Base-by-base conservation (phyloP, 2,329 filamentous ascomycete species). In the Xylariales sp. region DNA sequence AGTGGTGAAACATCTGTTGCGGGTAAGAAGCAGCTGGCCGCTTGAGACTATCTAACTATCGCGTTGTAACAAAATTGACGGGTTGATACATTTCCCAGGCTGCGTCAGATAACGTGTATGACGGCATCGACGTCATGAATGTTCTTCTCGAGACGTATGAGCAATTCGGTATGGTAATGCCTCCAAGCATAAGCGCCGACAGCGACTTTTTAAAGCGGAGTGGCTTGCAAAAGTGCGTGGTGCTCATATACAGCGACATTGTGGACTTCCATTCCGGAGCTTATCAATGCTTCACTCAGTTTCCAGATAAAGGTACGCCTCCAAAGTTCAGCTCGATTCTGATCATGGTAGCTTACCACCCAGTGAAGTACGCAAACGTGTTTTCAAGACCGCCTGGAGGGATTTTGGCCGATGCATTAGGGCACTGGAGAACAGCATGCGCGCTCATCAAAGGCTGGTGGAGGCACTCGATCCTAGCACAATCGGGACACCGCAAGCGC, bases 1-100 rank as follows among this genome's bases (percentile, higher is more conserved):
- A 1, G 53, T 55, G 2, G 44, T 52, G n/a, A 39, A 41, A 7
- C 52, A 45, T 15, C 44, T 57, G 10, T 32, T 56, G 13, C 36
- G 49, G 37, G 51, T 53, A 8, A 35, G 32, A n/a, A 25, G 11
- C 18, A 10, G 14, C 28, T 11, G 28, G n/a, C n/a, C n/a, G n/a
- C n/a, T n/a, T n/a, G n/a, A n/a, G n/a, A n/a, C n/a, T n/a, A n/a
- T n/a, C n/a, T 10, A 11, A 7, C 28, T 30, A 10, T 11, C 7
- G 7, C 28, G 33, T 43, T 12, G 40, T 40, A 5, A 44, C 45
- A 17, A 48, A 48, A 15, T 15, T 10, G 7, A 14, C 41, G 38
- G 8, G 17, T 29, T 12, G 28, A 11, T 23, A 33, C 41, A 5
- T 20, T 52, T 17, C 44, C 14, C 14, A 39, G 35, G 31, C 25